Percentiles rank a stretch among this genome's conserved stretches.
Evolutionary conservation across 1,284 basidiomycete species (phyloP).

Genomic region (Leccinum solheimii): DNA sequence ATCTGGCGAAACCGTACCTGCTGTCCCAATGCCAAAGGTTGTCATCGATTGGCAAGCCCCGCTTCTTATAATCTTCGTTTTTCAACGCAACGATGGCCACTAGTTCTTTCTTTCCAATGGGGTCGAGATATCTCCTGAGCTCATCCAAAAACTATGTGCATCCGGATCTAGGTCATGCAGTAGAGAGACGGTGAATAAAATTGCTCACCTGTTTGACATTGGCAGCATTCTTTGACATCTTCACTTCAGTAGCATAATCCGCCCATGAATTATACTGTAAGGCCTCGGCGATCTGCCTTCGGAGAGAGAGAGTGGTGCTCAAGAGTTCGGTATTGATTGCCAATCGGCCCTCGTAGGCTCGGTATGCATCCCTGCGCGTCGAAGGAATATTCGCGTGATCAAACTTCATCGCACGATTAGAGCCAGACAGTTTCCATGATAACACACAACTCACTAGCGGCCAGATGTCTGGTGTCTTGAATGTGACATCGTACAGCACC

Average conservation of each 20-base stretch:
- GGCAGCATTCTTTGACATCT: constrained; percentile 66
- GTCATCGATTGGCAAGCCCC: constrained; percentile 61
- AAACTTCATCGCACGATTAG: constrained; percentile 48
- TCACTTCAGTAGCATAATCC: constrained; percentile 76
- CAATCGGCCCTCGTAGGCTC: constrained; percentile 66
- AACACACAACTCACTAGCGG: constrained; percentile 54
- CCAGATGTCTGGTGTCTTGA: constrained; percentile 65
- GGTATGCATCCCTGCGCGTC: constrained; percentile 63
- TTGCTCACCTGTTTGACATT: constrained; percentile 51
- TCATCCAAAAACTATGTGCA: constrained; percentile 61
- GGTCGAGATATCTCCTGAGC: constrained; percentile 66
- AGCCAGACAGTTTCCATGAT: background rate
- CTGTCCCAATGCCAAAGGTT: constrained; percentile 74
- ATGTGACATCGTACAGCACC: constrained; percentile 62
- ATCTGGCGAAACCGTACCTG: constrained; percentile 27
- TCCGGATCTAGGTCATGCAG: background rate
- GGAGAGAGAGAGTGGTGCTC: constrained; percentile 61
- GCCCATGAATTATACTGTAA: constrained; percentile 78
- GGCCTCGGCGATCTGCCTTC: constrained; percentile 65
- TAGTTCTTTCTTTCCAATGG: constrained; percentile 66
- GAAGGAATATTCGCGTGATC: constrained; percentile 69
- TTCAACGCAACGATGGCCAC: constrained; percentile 68
- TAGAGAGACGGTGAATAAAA: background rate
- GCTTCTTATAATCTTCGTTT: constrained; percentile 62
- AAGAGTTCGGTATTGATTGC: constrained; percentile 69